A percentile compares a stretch with the other conserved stretches of the same genome.
Evolutionary conservation across 1,284 basidiomycete species (phyloP).

Genomic region (Cutaneotrichosporon dermatis): DNA sequence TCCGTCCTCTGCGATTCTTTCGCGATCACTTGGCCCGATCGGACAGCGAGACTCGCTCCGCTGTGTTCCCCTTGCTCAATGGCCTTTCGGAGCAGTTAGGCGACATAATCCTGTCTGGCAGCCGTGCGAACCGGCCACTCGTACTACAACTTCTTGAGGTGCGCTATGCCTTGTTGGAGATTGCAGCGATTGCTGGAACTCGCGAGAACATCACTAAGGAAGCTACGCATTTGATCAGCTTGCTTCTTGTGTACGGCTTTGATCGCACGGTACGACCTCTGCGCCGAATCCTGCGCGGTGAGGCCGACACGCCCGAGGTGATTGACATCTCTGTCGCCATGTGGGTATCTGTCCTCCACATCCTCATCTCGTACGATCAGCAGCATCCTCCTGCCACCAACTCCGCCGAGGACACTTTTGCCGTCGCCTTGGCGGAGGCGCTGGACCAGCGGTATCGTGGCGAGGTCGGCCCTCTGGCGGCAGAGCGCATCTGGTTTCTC

Average conservation of each 20-base stretch:
- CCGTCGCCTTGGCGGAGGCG: slow-evolving; percentile 44
- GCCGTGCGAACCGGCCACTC: slow-evolving; percentile 11
- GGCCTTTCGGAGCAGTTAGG: slow-evolving; percentile 16
- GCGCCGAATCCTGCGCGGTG: slow-evolving; percentile 40
- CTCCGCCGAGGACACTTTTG: slow-evolving; percentile 42
- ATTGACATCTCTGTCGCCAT: slow-evolving; percentile 58
- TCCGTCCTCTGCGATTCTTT: slow-evolving; percentile 25
- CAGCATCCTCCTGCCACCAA: slow-evolving; percentile 9
- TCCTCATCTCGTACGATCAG: slow-evolving; percentile 35
- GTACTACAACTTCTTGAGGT: slow-evolving; percentile 48
- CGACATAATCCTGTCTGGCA: slow-evolving; percentile 13
- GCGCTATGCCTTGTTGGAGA: slow-evolving; percentile 62
- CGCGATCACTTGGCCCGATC: slow-evolving; percentile 15
- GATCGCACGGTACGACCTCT: slow-evolving; percentile 52
- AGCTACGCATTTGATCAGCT: slow-evolving; percentile 51
- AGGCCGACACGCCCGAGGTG: slow-evolving; percentile 46
- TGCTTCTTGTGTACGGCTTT: slow-evolving; percentile 58
- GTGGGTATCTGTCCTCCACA: slow-evolving; percentile 72
- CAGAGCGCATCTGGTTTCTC: slow-evolving; percentile 68
- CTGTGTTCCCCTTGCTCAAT: slow-evolving; percentile 2
- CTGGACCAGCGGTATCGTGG: slow-evolving; percentile 36
- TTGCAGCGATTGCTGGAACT: slow-evolving; percentile 38
- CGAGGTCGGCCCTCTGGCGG: slow-evolving; percentile 52
- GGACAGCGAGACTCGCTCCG: not conserved
- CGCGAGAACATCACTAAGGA: slow-evolving; percentile 7